A percentile compares a stretch with the other conserved stretches of the same genome.
Evolutionary conservation across 192 early-diverging fungal species (phyloP).

Genomic region (Gonapodya prolifera): DNA sequence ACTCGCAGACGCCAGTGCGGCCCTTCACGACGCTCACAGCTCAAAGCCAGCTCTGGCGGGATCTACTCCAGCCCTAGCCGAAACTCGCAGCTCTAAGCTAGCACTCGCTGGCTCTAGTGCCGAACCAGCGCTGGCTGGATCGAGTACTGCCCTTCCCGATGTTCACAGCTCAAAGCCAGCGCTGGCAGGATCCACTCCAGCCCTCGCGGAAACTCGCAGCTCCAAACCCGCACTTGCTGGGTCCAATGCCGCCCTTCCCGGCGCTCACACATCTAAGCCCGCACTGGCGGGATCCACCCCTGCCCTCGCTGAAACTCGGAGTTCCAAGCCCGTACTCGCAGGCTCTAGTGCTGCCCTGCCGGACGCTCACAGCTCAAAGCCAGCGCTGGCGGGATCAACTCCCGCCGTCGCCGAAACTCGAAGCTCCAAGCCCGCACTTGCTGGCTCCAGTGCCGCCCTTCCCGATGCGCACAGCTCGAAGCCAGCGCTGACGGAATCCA

Average conservation of each 20-base stretch:
- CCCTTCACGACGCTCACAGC: neutral
- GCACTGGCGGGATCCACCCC: neutral
- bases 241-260: neutral
- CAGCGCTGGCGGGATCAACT: too few species aligned
- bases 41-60: neutral
- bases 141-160: neutral
- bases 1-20: neutral
- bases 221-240: too few species aligned
- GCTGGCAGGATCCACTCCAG: too few species aligned
- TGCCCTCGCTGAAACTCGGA: neutral
- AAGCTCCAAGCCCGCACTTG: too few species aligned
- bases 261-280: neutral
- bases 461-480: too few species aligned
- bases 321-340: neutral
- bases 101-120: neutral
- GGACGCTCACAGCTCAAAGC: too few species aligned
- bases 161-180: too few species aligned
- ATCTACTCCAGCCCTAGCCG: neutral
- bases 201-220: too few species aligned
- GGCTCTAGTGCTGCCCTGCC: too few species aligned
- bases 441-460: too few species aligned
- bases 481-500: too few species aligned
- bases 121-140: neutral
- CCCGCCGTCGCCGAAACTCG: too few species aligned
- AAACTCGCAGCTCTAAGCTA: neutral